Evolutionary conservation across 768 basidiomycete genomes (phyloP).

Genomic region (Xanthoconium purpureum): DNA sequence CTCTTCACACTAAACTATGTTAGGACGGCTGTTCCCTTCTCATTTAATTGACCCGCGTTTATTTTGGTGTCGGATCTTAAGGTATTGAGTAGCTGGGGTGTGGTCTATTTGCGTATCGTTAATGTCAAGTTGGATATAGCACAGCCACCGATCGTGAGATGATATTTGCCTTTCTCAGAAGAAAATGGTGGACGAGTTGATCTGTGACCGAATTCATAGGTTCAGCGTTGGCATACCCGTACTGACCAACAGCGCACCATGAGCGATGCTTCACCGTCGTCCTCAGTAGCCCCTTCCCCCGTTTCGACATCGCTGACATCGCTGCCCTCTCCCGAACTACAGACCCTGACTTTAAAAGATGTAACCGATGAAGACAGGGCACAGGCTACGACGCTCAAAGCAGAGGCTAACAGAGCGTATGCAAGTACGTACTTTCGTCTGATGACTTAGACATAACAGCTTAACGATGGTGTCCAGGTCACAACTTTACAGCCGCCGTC

Average conservation of each 20-base stretch:
- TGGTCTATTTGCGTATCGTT: not conserved
- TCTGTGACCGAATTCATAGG: not conserved
- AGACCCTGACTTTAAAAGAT: constrained; percentile 48
- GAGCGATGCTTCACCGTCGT: constrained; percentile 23
- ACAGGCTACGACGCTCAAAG: constrained; percentile 71
- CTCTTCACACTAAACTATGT: not conserved
- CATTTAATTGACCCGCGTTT: not conserved
- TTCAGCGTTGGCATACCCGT: not conserved
- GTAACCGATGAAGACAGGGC: constrained; percentile 71
- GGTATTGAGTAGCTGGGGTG: not conserved
- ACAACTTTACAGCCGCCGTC: constrained; percentile 75
- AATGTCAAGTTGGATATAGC: not conserved
- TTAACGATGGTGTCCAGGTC: constrained; percentile 38
- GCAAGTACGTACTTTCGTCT: constrained; percentile 39
- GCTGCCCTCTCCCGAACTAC: constrained; percentile 56
- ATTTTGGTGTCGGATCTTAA: not conserved
- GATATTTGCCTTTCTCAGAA: constrained; percentile 15
- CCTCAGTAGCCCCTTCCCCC: constrained; percentile 40
- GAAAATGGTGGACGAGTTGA: constrained; percentile 1
- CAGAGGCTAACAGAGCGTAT: constrained; percentile 87
- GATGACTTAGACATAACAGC: not conserved
- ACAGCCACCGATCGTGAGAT: constrained; percentile 34
- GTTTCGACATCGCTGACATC: constrained; percentile 55
- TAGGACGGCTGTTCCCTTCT: not conserved
- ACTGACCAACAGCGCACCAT: constrained; percentile 14